These are phyloP conservation scores for Claviceps paspali DNA, from an alignment of 2,329 filamentous ascomycete genomes.

Conservation along the genomic window DNA sequence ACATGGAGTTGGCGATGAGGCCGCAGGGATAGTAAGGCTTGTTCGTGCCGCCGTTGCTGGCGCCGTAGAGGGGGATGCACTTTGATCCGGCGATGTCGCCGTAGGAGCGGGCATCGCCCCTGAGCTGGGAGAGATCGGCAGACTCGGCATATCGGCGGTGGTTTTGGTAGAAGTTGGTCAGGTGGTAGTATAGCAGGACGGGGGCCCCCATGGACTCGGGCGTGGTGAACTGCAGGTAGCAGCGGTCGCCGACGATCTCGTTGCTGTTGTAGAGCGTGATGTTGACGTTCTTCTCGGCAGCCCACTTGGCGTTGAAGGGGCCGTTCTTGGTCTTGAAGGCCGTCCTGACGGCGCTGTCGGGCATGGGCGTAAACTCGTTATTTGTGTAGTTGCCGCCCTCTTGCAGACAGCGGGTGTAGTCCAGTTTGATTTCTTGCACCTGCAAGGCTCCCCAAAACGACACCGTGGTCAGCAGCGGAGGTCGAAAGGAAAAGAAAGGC, in stretches of 20 bases:
- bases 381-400: slow-evolving; percentile 31
- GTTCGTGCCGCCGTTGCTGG: slow-evolving; percentile 23
- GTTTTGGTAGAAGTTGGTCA: slow-evolving; percentile 98
- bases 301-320: slow-evolving; percentile 26
- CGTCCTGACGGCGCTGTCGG: slow-evolving; percentile 40
- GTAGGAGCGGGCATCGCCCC: slow-evolving; percentile 49
- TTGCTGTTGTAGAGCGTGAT: slow-evolving; percentile 25
- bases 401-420: slow-evolving; percentile 66
- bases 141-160: slow-evolving; percentile 92
- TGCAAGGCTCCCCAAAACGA: slow-evolving; percentile 17
- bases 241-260: slow-evolving; percentile 32
- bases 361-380: slow-evolving; percentile 32
- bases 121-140: slow-evolving; percentile 66
- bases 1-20: slow-evolving; percentile 88
- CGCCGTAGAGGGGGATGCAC: slow-evolving; percentile 57
- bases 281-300: slow-evolving; percentile 21
- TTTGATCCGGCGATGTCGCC: slow-evolving; percentile 48
- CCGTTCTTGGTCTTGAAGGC: slow-evolving; percentile 51
- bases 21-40: slow-evolving; percentile 88
- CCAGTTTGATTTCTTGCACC: slow-evolving; percentile 82
- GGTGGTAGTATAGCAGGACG: slow-evolving; percentile 84
- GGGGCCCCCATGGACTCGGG: slow-evolving; percentile 67
- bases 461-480: neutral
- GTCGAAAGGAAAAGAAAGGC: no score
- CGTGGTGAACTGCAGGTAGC: slow-evolving; percentile 63